Conservation (phyloP, 2,329 filamentous ascomycete genomes). For the Venturia aucupariae region DNA sequence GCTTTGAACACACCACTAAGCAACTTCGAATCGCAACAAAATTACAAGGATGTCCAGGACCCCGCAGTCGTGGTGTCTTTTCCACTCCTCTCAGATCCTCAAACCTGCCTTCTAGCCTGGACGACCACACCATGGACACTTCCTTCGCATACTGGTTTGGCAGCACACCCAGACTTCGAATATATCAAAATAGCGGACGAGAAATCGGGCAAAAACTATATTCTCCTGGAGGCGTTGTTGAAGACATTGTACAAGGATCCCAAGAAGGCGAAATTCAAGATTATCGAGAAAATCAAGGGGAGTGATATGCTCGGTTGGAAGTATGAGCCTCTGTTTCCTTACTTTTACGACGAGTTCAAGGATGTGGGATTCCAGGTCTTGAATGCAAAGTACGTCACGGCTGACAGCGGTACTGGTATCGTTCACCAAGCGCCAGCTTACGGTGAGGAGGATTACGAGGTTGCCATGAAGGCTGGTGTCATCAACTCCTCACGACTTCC, state of each 20-base stretch:
- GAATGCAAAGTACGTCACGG: conserved; percentile 77
- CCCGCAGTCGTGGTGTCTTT: conserved; percentile 85
- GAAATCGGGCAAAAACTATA: conserved; percentile 71
- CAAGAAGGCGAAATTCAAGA: conserved; percentile 88
- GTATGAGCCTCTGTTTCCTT: conserved; percentile 82
- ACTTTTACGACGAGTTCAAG: conserved; percentile 84
- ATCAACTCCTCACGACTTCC: conserved; percentile 68
- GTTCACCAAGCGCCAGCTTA: conserved; percentile 91
- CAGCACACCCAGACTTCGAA: conserved; percentile 72
- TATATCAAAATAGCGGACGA: conserved; percentile 83
- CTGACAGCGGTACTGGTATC: conserved; percentile 84
- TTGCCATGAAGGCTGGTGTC: conserved; percentile 66
- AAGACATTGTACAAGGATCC: conserved; percentile 84
- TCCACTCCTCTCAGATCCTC: conserved; percentile 67
- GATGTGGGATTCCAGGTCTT: conserved; percentile 73
- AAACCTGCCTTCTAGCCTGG: conserved; percentile 72
- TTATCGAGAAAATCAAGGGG: conserved; percentile 70
- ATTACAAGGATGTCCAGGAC: conserved; percentile 88
- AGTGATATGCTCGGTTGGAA: conserved; percentile 80
- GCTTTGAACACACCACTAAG: conserved; percentile 80
- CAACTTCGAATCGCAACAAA: conserved; percentile 90
- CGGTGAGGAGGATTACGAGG: conserved; percentile 91
- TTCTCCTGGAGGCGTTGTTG: conserved; percentile 73
- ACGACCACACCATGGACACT: conserved; percentile 86
- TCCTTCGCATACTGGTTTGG: conserved; percentile 69